A percentile compares a stretch with the other conserved stretches of the same genome.
Conservation (phyloP, 495 filamentous ascomycete species). For the Aspergillus nidulans region DNA sequence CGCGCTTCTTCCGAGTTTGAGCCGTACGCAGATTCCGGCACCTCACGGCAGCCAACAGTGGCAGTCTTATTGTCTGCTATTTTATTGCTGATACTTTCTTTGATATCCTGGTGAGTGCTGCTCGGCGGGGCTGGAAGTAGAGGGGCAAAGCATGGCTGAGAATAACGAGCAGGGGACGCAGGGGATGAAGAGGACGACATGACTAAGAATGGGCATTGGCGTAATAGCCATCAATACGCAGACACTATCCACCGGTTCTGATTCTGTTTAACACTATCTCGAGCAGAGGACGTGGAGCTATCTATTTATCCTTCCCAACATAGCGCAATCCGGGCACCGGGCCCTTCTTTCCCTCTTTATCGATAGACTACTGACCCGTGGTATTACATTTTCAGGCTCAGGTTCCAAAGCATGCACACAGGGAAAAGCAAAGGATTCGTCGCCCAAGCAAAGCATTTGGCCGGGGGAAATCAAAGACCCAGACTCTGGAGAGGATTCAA, state of each 20-base stretch:
- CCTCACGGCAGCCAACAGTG: background rate
- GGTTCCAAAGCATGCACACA: background rate
- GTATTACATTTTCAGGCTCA: background rate
- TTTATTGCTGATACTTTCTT: background rate
- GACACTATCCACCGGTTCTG: background rate
- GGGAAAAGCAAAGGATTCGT: conserved; percentile 1
- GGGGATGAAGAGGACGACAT: background rate
- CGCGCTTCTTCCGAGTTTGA: background rate
- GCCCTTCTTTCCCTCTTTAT: conserved; percentile 9
- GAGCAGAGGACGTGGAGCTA: background rate
- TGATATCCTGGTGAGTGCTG: background rate
- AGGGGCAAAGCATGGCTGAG: background rate
- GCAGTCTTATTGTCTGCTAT: background rate
- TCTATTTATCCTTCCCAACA: conserved; percentile 1
- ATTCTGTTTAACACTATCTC: background rate
- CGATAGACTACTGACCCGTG: background rate
- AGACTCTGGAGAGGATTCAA: background rate
- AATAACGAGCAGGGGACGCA: background rate
- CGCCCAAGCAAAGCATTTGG: background rate
- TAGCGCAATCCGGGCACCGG: background rate
- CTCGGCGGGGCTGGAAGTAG: background rate
- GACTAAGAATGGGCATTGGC: conserved; percentile 5
- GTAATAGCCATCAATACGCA: background rate
- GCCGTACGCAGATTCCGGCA: background rate
- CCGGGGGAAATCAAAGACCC: background rate